Percentiles rank a stretch among this genome's conserved stretches.
Evolutionary conservation across 805 yeast genomes (phyloP).

Genomic region (Candida lessepsii): DNA sequence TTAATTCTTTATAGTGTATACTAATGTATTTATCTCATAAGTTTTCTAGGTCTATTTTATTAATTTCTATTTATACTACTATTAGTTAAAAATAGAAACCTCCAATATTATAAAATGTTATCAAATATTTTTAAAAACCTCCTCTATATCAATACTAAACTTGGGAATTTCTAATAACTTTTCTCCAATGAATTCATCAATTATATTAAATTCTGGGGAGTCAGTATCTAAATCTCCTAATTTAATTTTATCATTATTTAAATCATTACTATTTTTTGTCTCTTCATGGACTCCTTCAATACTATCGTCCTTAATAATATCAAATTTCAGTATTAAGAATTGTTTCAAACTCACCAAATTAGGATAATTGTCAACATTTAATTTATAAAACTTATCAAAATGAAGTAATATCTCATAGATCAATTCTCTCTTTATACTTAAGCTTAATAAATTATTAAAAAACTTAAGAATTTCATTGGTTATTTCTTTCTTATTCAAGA

Average conservation of each 20-base stretch:
- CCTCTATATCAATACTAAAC: constrained; percentile 10
- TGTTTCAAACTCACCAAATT: constrained; percentile 7
- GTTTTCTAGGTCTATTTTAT: too few species aligned
- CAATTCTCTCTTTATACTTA: constrained; percentile 1
- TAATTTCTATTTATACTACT: too few species aligned
- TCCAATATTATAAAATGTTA: too few species aligned
- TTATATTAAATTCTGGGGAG: constrained; percentile 23
- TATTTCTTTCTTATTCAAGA: constrained; percentile 6
- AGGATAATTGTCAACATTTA: constrained; percentile 3
- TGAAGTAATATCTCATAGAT: constrained; percentile 13
- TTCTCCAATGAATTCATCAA: constrained; percentile 10
- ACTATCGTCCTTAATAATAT: constrained; percentile 8
- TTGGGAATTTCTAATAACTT: constrained; percentile 5
- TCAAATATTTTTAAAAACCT: constrained; percentile 8
- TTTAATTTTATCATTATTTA: constrained; percentile 17
- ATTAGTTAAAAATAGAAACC: too few species aligned
- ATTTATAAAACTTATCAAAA: constrained; percentile 16
- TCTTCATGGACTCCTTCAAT: not conserved
- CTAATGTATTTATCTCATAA: constrained; percentile 4
- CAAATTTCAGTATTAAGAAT: constrained; percentile 17
- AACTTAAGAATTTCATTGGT: constrained; percentile 9
- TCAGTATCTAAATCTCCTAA: constrained; percentile 26
- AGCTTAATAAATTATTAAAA: constrained; percentile 9
- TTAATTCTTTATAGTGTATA: constrained; percentile 3
- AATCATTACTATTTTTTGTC: not conserved